Percentiles rank a stretch among this genome's conserved stretches.
phyloP scores from a whole-genome alignment of 345 rosid genomes.

The Populus nigra region DNA sequence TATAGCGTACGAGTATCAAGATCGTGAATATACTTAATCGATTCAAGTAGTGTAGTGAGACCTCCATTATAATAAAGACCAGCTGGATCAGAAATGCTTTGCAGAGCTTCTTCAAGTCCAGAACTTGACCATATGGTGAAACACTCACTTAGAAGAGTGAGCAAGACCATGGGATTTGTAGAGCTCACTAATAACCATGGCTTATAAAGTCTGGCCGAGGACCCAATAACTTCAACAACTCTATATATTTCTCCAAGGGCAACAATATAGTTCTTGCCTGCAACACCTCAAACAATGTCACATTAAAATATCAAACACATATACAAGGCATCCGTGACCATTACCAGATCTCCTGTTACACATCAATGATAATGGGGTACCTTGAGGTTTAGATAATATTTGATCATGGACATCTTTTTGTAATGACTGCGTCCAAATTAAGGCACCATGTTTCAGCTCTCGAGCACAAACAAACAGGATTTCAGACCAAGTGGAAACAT shows the following conservation, averaged over 20 bases:
- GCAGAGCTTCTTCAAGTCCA: constrained; percentile 67
- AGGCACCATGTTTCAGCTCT: constrained; percentile 76
- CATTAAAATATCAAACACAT: not conserved
- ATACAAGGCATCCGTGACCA: not conserved
- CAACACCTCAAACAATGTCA: constrained; percentile 1
- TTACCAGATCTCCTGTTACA: not conserved
- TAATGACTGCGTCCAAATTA: constrained; percentile 64
- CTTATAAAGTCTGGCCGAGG: constrained; percentile 58
- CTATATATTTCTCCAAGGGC: constrained; percentile 85
- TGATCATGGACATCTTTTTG: constrained; percentile 45
- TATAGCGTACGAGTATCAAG: constrained; percentile 43
- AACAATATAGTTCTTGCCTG: constrained; percentile 62
- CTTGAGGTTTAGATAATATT: constrained; percentile 52
- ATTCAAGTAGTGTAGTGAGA: constrained; percentile 41
- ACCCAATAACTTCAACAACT: constrained; percentile 58
- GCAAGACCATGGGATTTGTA: constrained; percentile 27
- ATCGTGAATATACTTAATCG: constrained; percentile 44
- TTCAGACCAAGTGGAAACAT: constrained; percentile 59
- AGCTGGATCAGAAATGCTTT: constrained; percentile 34
- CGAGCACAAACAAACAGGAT: constrained; percentile 58
- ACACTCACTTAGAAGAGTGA: constrained; percentile 58
- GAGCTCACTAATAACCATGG: constrained; percentile 66
- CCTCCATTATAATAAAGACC: constrained; percentile 27
- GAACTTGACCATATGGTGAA: constrained; percentile 63
- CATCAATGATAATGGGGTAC: constrained; percentile 31